Base-by-base conservation (phyloP, 2,329 filamentous ascomycete species). In the Coniochaeta pulveracea region DNA sequence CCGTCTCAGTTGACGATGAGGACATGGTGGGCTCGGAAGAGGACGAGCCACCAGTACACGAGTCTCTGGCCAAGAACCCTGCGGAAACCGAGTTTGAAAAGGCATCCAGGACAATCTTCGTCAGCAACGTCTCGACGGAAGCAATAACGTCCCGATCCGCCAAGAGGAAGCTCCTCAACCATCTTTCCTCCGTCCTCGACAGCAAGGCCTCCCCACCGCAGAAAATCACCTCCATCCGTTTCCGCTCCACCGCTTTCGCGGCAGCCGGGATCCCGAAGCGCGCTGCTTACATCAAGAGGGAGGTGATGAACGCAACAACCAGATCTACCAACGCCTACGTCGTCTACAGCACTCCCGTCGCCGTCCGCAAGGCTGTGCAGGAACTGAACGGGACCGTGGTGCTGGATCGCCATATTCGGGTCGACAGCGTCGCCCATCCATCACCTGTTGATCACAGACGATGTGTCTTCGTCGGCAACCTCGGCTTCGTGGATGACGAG, bases 401-500 rank as follows among this genome's bases (percentile, higher is more conserved):
- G 3, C 72, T 98, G 11, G 82, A 84, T 44, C 80, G 91, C 19
- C 91, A 98, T 57, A 61, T 98, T 36, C 78, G 89, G 26, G 89
- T 89, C 16, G 91, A 98, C 59, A 85, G 78, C 43, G 79, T 98
- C 21, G 85, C 88, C 1, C 86, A 95, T 56, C 91, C 91, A 1
- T 69, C 82, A 10, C 73, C 79, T 25, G 75, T 79, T 12, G 89
- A 93, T 51, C 78, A 94, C 55, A 78, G 81, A 38, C 81, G 88
- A 35, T 98, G 91, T 55, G 79, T 98, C 11, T 98, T 98, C 50
- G 84, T 98, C 17, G 91, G 91, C 29, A 98, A 98, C 51, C 70
- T 98, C 2, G 86, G 85, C 32, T 98, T 98, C 48, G 85, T 98
- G 11, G 89, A 95, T 48, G 85, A 95, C 44, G 88, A 95, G 59